These are phyloP conservation scores for Begonia fuchsioides DNA, from an alignment of 306 rosid genomes.

Conservation along the genomic window DNA sequence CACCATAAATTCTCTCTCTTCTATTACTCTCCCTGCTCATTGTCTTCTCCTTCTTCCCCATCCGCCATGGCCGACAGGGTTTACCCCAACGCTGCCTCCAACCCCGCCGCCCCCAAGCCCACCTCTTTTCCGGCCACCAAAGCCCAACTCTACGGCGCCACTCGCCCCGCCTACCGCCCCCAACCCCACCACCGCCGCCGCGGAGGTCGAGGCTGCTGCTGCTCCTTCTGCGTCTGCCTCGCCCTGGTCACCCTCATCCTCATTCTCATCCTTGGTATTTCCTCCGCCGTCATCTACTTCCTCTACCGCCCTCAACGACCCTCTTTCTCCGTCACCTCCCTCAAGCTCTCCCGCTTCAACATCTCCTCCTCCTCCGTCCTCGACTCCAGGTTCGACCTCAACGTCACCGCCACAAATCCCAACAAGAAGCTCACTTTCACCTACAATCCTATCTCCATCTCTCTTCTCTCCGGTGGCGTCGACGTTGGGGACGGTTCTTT, in stretches of 20 bases:
- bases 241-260: conserved; percentile 26
- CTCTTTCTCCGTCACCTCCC: conserved; percentile 21
- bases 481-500: conserved; percentile 23
- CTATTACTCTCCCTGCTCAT: background rate
- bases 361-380: conserved; percentile 20
- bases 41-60: background rate
- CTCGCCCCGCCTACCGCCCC: conserved; percentile 70
- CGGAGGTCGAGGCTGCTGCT: conserved; percentile 29
- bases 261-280: conserved; percentile 29
- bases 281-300: conserved; percentile 36
- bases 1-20: background rate
- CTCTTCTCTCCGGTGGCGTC: conserved; percentile 17
- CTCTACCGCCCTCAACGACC: conserved; percentile 48
- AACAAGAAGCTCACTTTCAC: conserved; percentile 32
- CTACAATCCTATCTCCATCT: conserved; percentile 16
- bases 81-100: conserved; percentile 8
- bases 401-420: conserved; percentile 27
- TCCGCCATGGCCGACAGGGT: conserved; percentile 9
- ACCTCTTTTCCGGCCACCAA: conserved; percentile 23
- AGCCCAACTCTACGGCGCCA: conserved; percentile 47
- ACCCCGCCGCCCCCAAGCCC: conserved; percentile 28
- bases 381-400: conserved; percentile 23
- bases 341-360: conserved; percentile 19
- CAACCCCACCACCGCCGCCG: conserved; percentile 32
- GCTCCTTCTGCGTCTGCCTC: conserved; percentile 47